Evolutionary conservation across 202 grass and related monocot species (phyloP).

Genomic region (Tripidium arundinaceum): DNA sequence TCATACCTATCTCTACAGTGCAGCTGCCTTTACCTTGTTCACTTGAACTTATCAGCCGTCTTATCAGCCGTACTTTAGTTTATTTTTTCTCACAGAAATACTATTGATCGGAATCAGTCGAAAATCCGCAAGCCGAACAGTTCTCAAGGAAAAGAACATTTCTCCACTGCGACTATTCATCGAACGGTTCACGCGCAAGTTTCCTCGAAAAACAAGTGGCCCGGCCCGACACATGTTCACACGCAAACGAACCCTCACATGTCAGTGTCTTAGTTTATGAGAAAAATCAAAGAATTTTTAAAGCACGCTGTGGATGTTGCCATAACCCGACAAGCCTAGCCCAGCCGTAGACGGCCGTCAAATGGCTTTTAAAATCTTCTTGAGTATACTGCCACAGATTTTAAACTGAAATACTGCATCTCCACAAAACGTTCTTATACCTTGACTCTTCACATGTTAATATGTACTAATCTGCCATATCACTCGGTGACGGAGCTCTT

Average conservation of each 20-base stretch:
- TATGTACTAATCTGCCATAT: neutral
- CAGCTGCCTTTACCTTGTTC: too few relatives aligned
- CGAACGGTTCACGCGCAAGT: too few relatives aligned
- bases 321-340: neutral
- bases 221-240: neutral
- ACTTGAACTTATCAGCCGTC: too few relatives aligned
- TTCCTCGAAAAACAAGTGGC: neutral
- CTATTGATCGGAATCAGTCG: too few relatives aligned
- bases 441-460: neutral
- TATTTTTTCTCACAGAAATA: too few relatives aligned
- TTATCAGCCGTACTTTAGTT: too few relatives aligned
- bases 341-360: neutral
- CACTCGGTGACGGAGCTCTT: neutral
- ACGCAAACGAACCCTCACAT: neutral
- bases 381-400: neutral
- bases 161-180: neutral
- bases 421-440: neutral
- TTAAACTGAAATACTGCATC: neutral
- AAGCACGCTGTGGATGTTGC: neutral
- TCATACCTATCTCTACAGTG: too few relatives aligned
- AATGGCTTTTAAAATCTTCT: neutral
- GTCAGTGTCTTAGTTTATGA: slow-evolving; percentile 13
- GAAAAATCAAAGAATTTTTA: neutral
- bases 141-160: neutral
- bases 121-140: too few relatives aligned